Conservation (phyloP, 192 early-diverging fungal genomes). For the Spizellomyces sp. region DNA sequence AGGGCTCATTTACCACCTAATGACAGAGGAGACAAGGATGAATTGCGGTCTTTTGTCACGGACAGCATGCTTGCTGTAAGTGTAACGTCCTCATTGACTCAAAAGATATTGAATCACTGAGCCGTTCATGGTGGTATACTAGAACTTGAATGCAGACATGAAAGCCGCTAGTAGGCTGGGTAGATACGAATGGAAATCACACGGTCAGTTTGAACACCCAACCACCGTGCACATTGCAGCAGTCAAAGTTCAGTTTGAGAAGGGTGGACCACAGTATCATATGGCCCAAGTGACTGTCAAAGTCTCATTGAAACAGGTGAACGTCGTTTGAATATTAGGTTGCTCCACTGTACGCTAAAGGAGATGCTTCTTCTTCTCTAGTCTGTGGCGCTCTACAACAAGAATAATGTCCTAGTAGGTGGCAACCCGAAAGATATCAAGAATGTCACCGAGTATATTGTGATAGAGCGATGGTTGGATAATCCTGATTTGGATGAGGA, state of each 20-base stretch:
- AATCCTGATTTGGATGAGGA: neutral
- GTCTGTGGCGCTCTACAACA: slow-evolving; percentile 24
- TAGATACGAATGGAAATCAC: slow-evolving; percentile 19
- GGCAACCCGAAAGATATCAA: slow-evolving; percentile 23
- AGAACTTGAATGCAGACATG: slow-evolving; percentile 18
- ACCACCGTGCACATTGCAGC: slow-evolving; percentile 4
- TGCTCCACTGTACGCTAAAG: neutral
- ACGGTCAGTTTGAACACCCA: slow-evolving; percentile 6
- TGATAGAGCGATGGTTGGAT: slow-evolving; percentile 21
- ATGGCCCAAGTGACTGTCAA: slow-evolving; percentile 21
- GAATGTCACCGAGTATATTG: slow-evolving; percentile 22
- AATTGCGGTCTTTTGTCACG: slow-evolving; percentile 11
- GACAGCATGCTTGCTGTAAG: slow-evolving; percentile 28
- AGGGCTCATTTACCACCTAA: neutral
- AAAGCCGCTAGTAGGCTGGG: neutral
- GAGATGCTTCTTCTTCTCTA: neutral
- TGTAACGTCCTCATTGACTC: too few species aligned
- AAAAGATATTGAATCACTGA: too few species aligned
- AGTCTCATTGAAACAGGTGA: slow-evolving; percentile 30
- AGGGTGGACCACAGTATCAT: slow-evolving; percentile 9
- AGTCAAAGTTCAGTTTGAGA: slow-evolving; percentile 22
- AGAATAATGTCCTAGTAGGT: slow-evolving; percentile 2
- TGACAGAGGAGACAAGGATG: slow-evolving; percentile 15
- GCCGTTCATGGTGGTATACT: neutral
- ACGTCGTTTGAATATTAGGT: neutral